A percentile compares a stretch with the other conserved stretches of the same genome.
Conservation (phyloP, 192 early-diverging fungal genomes). For the Backusella liffmaniae region DNA sequence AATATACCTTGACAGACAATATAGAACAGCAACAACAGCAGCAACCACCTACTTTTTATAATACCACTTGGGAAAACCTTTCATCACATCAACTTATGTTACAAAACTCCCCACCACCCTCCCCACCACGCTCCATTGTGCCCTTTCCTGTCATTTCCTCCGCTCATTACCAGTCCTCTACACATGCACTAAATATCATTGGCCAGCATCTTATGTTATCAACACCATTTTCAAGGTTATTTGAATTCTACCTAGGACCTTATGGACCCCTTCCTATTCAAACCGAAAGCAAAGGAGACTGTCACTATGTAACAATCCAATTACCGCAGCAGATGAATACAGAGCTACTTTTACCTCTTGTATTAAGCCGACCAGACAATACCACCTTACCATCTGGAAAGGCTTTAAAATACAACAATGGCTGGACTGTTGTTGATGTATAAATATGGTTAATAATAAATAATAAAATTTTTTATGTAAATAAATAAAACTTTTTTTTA, state of each 20-base stretch:
- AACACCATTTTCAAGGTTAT: constrained; percentile 14
- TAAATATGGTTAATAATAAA: not conserved
- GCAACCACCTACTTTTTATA: not conserved
- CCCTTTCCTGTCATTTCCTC: constrained; percentile 20
- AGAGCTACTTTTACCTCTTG: not conserved
- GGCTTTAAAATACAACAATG: not conserved
- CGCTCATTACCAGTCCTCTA: constrained; percentile 36
- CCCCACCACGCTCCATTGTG: constrained; percentile 26
- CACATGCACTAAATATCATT: constrained; percentile 41
- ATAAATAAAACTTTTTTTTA: constrained; percentile 11
- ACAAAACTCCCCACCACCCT: constrained; percentile 32
- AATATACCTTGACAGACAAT: constrained; percentile 15
- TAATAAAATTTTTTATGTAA: constrained; percentile 6
- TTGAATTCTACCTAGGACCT: constrained; percentile 48
- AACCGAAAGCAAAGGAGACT: not conserved
- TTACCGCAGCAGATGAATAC: not conserved
- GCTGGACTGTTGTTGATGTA: constrained; percentile 5
- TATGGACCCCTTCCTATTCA: constrained; percentile 34
- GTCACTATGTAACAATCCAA: not conserved
- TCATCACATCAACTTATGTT: not conserved
- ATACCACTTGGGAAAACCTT: not conserved
- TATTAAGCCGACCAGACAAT: not conserved
- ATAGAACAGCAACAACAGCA: not conserved
- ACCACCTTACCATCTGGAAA: not conserved
- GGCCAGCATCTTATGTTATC: constrained; percentile 40